A percentile compares a stretch with the other conserved stretches of the same genome.
These are phyloP conservation scores for Cyclostephanos invisitatus DNA, from an alignment of 108 stramenopile species.

Conservation along the genomic window DNA sequence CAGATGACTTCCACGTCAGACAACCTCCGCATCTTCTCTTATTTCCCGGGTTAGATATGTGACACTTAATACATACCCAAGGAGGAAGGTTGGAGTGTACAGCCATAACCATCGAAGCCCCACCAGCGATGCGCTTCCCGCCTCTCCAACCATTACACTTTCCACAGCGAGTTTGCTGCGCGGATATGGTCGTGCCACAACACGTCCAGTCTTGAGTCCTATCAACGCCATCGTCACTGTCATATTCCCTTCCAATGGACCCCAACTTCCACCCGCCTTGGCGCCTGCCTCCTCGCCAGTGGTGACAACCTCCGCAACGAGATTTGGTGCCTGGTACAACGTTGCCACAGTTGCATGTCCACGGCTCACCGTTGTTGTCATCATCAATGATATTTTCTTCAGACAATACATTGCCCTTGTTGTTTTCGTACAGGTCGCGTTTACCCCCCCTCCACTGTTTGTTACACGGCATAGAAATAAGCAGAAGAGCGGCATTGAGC, in stretches of 20 bases:
- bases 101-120: not conserved
- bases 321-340: conserved; percentile 2
- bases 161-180: conserved; percentile 6
- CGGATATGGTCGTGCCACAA: not conserved
- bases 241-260: not conserved
- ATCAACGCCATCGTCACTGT: conserved; percentile 7
- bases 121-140: conserved; percentile 12
- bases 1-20: conserved; percentile 28
- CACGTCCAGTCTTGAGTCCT: conserved; percentile 12
- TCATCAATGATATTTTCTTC: not conserved
- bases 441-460: conserved; percentile 15
- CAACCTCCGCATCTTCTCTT: conserved; percentile 34
- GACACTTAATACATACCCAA: conserved; percentile 34
- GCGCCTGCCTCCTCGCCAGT: conserved; percentile 10
- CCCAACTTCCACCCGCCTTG: conserved; percentile 10
- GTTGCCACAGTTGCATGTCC: conserved; percentile 14
- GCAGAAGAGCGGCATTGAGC: not conserved
- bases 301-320: conserved; percentile 11
- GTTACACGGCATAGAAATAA: not conserved
- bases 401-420: not conserved
- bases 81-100: not conserved
- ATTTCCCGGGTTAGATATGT: conserved; percentile 18
- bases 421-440: conserved; percentile 1
- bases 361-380: not conserved
- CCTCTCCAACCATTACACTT: conserved; percentile 10